phyloP scores from a whole-genome alignment of 805 yeast species.

The Saccharomyces mikatae region DNA sequence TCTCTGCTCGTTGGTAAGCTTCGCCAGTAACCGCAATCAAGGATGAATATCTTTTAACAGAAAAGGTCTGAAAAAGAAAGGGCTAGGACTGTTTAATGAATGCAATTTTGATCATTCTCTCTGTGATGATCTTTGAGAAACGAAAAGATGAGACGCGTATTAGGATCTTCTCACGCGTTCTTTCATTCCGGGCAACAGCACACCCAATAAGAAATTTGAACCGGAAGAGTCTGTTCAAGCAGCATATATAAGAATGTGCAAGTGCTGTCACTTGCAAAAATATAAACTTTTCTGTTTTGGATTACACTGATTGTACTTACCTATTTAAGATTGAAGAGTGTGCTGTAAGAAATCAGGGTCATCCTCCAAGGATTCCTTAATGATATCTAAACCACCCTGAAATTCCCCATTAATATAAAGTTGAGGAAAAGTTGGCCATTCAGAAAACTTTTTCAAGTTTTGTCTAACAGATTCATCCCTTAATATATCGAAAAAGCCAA shows the following conservation, averaged over 20 bases:
- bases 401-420: constrained; percentile 88
- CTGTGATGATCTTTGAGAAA: background rate
- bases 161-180: constrained; percentile 3
- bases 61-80: background rate
- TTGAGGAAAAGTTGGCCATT: constrained; percentile 99
- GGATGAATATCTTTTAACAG: background rate
- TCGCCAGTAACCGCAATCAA: constrained; percentile 2
- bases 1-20: background rate
- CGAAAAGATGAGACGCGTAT: constrained; percentile 4
- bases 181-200: background rate
- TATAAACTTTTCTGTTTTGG: background rate
- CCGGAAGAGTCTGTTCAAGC: background rate
- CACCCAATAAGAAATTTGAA: background rate
- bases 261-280: background rate
- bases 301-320: background rate
- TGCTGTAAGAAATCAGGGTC: constrained; percentile 78
- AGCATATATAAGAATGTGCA: background rate
- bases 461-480: constrained; percentile 93
- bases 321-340: constrained; percentile 35
- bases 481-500: constrained; percentile 93
- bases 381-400: constrained; percentile 96
- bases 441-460: constrained; percentile 82
- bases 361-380: constrained; percentile 87
- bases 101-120: background rate
- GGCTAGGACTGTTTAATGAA: background rate